Percentiles rank a stretch among this genome's conserved stretches.
Evolutionary conservation across 441 rosid species (phyloP).

Genomic region (Jatropha podagrica): DNA sequence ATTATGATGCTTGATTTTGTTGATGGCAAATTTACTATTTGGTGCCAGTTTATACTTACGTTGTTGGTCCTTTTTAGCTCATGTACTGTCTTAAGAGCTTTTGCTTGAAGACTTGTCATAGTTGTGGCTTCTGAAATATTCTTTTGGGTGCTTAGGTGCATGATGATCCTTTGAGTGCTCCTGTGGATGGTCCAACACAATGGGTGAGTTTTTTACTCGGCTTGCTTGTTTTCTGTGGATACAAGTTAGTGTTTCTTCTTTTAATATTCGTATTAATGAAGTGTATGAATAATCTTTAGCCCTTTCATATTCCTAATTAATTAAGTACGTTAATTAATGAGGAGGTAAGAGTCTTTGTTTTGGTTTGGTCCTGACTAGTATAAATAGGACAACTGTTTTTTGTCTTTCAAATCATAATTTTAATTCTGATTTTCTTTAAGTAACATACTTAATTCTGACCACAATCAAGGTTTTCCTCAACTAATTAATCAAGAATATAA

Average conservation of each 20-base stretch:
- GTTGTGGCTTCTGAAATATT: constrained; percentile 14
- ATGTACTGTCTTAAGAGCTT: neutral
- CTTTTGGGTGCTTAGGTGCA: constrained; percentile 66
- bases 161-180: constrained; percentile 89
- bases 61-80: neutral
- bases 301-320: no score
- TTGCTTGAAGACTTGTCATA: neutral
- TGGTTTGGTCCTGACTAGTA: no score
- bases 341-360: no score
- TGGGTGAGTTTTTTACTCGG: constrained; percentile 61
- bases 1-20: neutral
- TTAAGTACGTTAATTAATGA: no score
- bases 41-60: neutral
- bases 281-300: no score
- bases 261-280: no score
- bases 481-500: no score
- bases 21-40: neutral
- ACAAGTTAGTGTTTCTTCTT: constrained; percentile 8
- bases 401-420: no score
- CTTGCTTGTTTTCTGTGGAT: neutral
- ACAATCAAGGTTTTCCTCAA: no score
- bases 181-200: constrained; percentile 97
- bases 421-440: no score
- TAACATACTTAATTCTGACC: no score
- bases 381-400: no score